These are phyloP conservation scores for Penicillium sp. DNA, from an alignment of 2,329 filamentous ascomycete genomes.

Conservation along the genomic window DNA sequence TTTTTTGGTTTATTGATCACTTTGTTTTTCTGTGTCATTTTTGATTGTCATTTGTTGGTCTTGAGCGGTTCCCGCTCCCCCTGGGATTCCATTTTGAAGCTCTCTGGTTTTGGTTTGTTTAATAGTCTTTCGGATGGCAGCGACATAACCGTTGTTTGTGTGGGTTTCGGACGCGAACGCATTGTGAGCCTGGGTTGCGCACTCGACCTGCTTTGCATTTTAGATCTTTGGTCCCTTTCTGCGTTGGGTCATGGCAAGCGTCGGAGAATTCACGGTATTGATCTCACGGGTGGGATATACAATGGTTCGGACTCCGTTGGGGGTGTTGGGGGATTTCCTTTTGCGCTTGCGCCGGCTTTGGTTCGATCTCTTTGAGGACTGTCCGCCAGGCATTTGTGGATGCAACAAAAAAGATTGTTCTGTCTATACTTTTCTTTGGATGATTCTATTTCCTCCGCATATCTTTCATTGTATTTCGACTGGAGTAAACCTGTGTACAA, in stretches of 20 bases:
- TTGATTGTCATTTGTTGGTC: conserved; percentile 15
- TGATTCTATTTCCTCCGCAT: conserved; percentile 5
- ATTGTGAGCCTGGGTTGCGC: conserved; percentile 25
- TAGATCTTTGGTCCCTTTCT: conserved; percentile 34
- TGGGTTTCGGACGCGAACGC: conserved; percentile 20
- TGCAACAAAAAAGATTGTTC: conserved; percentile 32
- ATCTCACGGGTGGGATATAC: conserved; percentile 40
- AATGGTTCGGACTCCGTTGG: conserved; percentile 39
- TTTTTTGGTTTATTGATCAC: conserved; percentile 19
- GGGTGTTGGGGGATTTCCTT: conserved; percentile 42
- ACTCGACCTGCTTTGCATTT: conserved; percentile 30
- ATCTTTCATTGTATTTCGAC: conserved; percentile 9
- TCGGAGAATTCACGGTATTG: conserved; percentile 42
- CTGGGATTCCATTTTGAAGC: conserved; percentile 18
- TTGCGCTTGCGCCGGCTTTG: conserved; percentile 32
- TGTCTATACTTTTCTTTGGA: conserved; percentile 28
- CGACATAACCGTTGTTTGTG: conserved; percentile 13
- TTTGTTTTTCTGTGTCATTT: conserved; percentile 13
- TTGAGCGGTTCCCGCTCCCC: conserved; percentile 18
- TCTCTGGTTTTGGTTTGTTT: conserved; percentile 9
- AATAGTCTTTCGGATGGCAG: conserved; percentile 16
- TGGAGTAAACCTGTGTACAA: neutral
- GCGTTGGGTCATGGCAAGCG: conserved; percentile 38
- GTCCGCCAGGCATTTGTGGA: conserved; percentile 31
- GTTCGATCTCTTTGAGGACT: conserved; percentile 24